Conservation (phyloP, 768 basidiomycete species). For the Tricholoma furcatifolium region DNA sequence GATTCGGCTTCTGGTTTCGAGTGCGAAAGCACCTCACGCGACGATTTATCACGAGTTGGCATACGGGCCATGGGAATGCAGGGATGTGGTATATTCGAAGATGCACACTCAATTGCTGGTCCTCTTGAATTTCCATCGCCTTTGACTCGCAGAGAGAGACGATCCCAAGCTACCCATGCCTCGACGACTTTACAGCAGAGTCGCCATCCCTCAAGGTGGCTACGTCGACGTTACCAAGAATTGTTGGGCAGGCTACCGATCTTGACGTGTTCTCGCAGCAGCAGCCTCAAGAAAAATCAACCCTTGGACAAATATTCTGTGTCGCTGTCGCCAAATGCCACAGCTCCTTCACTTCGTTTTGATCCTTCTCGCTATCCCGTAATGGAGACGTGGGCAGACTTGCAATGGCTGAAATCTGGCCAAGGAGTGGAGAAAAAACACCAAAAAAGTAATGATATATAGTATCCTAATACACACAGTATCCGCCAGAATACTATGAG, state of each 20-base stretch:
- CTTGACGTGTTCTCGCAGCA: slow-evolving; percentile 34
- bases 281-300: slow-evolving; percentile 6
- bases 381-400: slow-evolving; percentile 24
- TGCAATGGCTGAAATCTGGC: slow-evolving; percentile 34
- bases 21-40: slow-evolving; percentile 6
- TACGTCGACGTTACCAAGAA: slow-evolving; percentile 54
- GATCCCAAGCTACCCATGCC: background rate
- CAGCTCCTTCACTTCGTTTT: slow-evolving; percentile 21
- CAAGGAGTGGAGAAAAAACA: slow-evolving; percentile 2
- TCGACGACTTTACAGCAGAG: background rate
- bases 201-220: slow-evolving; percentile 44
- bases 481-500: slow-evolving; percentile 8
- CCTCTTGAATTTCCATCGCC: slow-evolving; percentile 23
- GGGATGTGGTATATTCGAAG: slow-evolving; percentile 38
- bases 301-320: slow-evolving; percentile 26
- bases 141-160: slow-evolving; percentile 33
- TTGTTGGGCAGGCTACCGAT: slow-evolving; percentile 63
- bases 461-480: slow-evolving; percentile 4
- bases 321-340: slow-evolving; percentile 29
- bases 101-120: slow-evolving; percentile 45
- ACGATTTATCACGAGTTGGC: slow-evolving; percentile 19
- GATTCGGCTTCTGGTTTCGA: slow-evolving; percentile 9
- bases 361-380: slow-evolving; percentile 25
- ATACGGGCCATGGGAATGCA: slow-evolving; percentile 42
- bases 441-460: slow-evolving; percentile 11